phyloP scores from a whole-genome alignment of 768 basidiomycete genomes.

The Galerina sulciceps region DNA sequence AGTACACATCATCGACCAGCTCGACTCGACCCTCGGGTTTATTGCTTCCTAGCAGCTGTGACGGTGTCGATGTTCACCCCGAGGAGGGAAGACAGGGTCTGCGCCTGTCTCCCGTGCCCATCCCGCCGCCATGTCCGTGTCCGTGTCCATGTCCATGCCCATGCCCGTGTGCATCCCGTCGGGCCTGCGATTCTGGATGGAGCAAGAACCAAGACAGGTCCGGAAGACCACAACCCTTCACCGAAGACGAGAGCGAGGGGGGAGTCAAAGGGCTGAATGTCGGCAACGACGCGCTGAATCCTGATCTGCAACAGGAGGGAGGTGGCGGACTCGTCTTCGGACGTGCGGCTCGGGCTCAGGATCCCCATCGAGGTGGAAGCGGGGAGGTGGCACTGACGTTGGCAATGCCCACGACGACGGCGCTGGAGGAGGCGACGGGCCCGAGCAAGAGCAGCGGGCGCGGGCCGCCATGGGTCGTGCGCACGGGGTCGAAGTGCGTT shows the following conservation, averaged over 20 bases:
- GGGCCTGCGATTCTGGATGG: constrained; percentile 1
- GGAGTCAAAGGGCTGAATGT: constrained; percentile 23
- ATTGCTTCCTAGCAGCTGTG: background rate
- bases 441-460: constrained; percentile 44
- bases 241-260: background rate
- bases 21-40: background rate
- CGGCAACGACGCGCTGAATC: constrained; percentile 47
- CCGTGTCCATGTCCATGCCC: too few relatives aligned
- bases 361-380: too few relatives aligned
- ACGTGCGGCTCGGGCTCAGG: constrained; percentile 38
- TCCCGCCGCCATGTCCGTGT: too few relatives aligned
- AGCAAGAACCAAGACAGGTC: constrained; percentile 17
- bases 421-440: constrained; percentile 6
- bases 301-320: constrained; percentile 69
- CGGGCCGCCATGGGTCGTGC: constrained; percentile 38
- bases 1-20: background rate
- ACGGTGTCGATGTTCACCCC: too few relatives aligned
- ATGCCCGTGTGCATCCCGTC: too few relatives aligned
- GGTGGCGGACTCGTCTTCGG: constrained; percentile 74
- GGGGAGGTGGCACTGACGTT: too few relatives aligned
- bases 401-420: too few relatives aligned
- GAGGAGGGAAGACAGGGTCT: constrained; percentile 37
- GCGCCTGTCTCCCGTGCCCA: constrained; percentile 20
- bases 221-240: constrained; percentile 1
- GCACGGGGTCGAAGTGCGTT: constrained; percentile 48